Base-by-base conservation (phyloP, 495 filamentous ascomycete species). In the Penicillium ochrochloron region DNA sequence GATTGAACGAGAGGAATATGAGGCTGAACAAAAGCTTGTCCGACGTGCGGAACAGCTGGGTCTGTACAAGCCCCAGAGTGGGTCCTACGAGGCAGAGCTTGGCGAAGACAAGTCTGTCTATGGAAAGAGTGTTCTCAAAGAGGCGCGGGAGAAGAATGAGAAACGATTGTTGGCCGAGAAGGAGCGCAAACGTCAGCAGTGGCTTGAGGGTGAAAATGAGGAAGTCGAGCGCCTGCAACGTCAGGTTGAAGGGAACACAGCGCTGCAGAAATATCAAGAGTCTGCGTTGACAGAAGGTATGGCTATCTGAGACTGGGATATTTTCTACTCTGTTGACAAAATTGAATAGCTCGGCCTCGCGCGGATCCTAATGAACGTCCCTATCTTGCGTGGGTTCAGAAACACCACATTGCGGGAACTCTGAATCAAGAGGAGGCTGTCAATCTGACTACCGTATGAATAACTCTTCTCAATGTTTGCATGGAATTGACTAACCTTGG, bases 1-100 rank as follows among this genome's bases (percentile, higher is more conserved):
- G 48, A 77, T 91, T 35, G 90, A 91, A 64, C 78, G 75, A 44
- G 87, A 89, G 69, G 79, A 85, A 31, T 66, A 62, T 9, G 71
- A 78, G 55, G 73, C 74, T 35, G 74, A 81, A 41, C 69, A 80
- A 62, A 74, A 80, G 54, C 66, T 83, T 6, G 65, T 82, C 27
- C 76, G 79, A 5, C 76, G 80, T 25, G 81, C 76, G 10, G 76
- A 80, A 62, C 67, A 73, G 59, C 67, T 81, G 33, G 82, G 80
- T 15, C 63, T 83, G 25, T 87, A 86, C 62, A 85, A 85, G 63
- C 81, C 81, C 9, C 79, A 82, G 41, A 80, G 78, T 58, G 79
- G 78, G 19, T 73, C 72, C 5, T 84, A 76, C 59, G 75, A 70
- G 15, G 78, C 81, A 3, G 75, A 83, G 60, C 68, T 76, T 5